Conservation (phyloP, 2,329 filamentous ascomycete species). For the Sporothrix protearum region DNA sequence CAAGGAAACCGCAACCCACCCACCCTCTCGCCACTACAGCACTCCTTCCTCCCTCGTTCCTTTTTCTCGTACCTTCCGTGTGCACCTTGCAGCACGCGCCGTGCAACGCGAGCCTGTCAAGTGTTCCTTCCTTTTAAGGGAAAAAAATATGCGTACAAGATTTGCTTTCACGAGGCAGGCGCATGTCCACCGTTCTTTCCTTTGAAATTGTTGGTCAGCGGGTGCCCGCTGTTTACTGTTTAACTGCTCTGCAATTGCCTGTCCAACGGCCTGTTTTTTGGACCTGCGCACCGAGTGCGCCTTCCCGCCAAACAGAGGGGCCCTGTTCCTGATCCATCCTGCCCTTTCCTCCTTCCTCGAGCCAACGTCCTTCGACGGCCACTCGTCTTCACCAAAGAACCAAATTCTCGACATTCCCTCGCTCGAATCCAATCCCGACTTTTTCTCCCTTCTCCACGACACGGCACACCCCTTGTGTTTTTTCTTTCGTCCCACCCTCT, state of each 20-base stretch:
- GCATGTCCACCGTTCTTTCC: background rate
- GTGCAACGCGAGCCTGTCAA: constrained; percentile 21
- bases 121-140: background rate
- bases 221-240: constrained; percentile 20
- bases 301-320: constrained; percentile 4
- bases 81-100: constrained; percentile 21
- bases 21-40: constrained; percentile 5
- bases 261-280: constrained; percentile 9
- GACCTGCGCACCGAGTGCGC: background rate
- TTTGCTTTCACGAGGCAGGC: background rate
- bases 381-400: constrained; percentile 4
- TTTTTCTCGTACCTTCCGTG: constrained; percentile 17
- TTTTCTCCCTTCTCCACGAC: background rate
- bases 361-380: constrained; percentile 6
- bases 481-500: background rate
- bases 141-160: background rate
- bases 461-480: background rate
- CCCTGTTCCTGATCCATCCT: background rate
- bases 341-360: background rate
- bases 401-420: constrained; percentile 5
- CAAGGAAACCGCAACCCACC: constrained; percentile 20
- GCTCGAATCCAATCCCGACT: background rate
- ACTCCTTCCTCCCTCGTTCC: background rate
- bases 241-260: constrained; percentile 10
- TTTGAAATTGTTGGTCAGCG: constrained; percentile 17